Evolutionary conservation across 768 basidiomycete species (phyloP), one percentile per base, ranked within the genome.

Genomic region (Trametes sanguinea): DNA sequence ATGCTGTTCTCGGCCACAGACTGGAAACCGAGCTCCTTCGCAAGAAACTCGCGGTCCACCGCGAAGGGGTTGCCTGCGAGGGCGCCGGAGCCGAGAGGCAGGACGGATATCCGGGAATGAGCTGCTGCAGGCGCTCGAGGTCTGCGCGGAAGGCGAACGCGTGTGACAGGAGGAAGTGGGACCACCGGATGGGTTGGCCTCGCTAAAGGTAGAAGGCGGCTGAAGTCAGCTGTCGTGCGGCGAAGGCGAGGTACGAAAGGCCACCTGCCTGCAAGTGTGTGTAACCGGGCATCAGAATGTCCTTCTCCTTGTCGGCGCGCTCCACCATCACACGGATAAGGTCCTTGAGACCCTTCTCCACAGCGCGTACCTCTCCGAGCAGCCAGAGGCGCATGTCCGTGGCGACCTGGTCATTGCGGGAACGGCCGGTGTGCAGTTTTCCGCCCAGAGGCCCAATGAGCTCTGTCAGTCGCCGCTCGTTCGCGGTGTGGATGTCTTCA

Each of bases 371-470:
- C 71, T 96, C 84, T 47, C 89, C 85, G 22, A 97, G 80, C 17
- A 99, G 83, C 97, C 97, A 99, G 11, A 99, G 76, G 33, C 97
- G 88, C 90, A 98, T 92, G 72, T 99, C 97, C 1, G 97, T 99
- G 3, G 96, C 95, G 63, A 98, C 96, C 74, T 99, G 97, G 73
- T 99, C 97, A 74, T 99, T 99, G 56, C 97, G 85, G 53, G 94
- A 96, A 62, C 97, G 86, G 32, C 97, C 97, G 0, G 97, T 99
- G 72, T 99, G 97, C 45, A 99, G 81, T 75, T 98, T 99, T 3
- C 97, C 97, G 5, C 93, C 95, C 14, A 94, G 84, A 13, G 91
- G 80, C 0, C 97, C 97, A 56, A 98, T 93, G 55, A 99, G 76
- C 77, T 99, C 96, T 64, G 88, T 92, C 66, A 99, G 76, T 44